Percentiles rank a stretch among this genome's conserved stretches.
Evolutionary conservation across 306 rosid genomes (phyloP).

Genomic region (Clitoria ternatea): DNA sequence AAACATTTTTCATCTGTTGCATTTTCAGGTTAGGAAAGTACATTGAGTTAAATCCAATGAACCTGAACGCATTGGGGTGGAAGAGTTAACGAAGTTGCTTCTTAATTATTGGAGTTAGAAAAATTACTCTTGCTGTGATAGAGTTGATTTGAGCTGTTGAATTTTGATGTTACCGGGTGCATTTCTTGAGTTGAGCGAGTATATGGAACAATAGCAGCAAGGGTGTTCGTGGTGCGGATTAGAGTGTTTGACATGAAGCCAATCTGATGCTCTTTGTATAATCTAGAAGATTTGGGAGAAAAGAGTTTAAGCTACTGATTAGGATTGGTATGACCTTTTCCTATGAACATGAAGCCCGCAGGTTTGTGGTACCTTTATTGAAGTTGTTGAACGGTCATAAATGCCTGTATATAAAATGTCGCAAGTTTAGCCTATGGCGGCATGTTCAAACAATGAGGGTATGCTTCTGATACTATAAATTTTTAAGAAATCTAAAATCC

Average conservation of each 20-base stretch:
- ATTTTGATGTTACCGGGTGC: neutral
- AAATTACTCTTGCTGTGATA: neutral
- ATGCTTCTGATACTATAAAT: neutral
- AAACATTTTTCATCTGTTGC: slow-evolving; percentile 1
- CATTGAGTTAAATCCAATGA: slow-evolving; percentile 60
- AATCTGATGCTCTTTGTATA: neutral
- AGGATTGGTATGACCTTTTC: neutral
- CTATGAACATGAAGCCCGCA: neutral
- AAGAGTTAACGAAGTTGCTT: slow-evolving; percentile 30
- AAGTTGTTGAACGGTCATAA: neutral
- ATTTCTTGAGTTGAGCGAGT: neutral
- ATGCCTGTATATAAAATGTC: neutral
- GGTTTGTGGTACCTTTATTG: neutral
- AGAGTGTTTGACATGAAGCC: slow-evolving; percentile 14
- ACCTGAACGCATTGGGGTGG: slow-evolving; percentile 71
- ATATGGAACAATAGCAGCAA: slow-evolving; percentile 8
- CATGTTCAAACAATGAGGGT: neutral
- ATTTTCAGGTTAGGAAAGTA: slow-evolving; percentile 77
- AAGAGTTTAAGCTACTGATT: neutral
- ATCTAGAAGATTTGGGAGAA: neutral
- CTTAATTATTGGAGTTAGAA: slow-evolving; percentile 5
- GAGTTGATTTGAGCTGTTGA: slow-evolving; percentile 23
- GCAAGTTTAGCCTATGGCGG: neutral
- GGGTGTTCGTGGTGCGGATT: no score
- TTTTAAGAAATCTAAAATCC: neutral